These are phyloP conservation scores for Ilex asprella DNA, from an alignment of 257 asterid genomes.

Conservation along the genomic window DNA sequence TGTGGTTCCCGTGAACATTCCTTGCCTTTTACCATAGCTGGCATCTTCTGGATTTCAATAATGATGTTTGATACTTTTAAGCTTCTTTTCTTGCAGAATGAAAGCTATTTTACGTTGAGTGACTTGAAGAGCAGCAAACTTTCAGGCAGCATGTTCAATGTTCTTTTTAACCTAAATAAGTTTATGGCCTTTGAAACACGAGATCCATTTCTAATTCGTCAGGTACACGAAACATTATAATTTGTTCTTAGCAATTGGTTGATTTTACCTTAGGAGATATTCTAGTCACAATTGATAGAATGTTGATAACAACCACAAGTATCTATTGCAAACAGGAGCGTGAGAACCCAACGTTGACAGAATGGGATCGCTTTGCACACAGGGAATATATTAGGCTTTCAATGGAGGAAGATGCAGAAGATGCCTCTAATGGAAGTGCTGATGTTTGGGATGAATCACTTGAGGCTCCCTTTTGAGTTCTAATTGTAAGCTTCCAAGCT, in stretches of 20 bases:
- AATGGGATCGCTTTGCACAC: conserved; percentile 99
- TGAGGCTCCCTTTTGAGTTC: conserved; percentile 94
- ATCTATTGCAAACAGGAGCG: conserved; percentile 61
- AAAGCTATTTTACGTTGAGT: conserved; percentile 66
- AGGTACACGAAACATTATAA: conserved; percentile 36
- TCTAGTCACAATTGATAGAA: too few relatives aligned
- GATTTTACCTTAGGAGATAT: neutral
- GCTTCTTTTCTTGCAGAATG: conserved; percentile 51
- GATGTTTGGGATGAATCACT: conserved; percentile 99
- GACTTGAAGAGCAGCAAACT: conserved; percentile 90
- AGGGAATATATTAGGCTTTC: conserved; percentile 98
- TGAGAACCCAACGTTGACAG: conserved; percentile 93
- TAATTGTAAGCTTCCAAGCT: conserved; percentile 33
- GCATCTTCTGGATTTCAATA: conserved; percentile 1
- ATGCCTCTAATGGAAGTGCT: conserved; percentile 99
- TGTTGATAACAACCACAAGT: too few relatives aligned
- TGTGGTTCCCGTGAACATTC: neutral
- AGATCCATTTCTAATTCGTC: conserved; percentile 96
- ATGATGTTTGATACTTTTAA: conserved; percentile 12
- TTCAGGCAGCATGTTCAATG: conserved; percentile 85
- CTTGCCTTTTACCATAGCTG: neutral
- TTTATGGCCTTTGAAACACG: conserved; percentile 99
- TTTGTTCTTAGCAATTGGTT: conserved; percentile 2
- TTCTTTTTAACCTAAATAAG: conserved; percentile 95
- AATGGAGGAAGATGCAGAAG: conserved; percentile 99